A percentile compares a stretch with the other conserved stretches of the same genome.
These are phyloP conservation scores for Phragmites australis DNA, from an alignment of 176 grass and related monocot genomes.

Conservation along the genomic window DNA sequence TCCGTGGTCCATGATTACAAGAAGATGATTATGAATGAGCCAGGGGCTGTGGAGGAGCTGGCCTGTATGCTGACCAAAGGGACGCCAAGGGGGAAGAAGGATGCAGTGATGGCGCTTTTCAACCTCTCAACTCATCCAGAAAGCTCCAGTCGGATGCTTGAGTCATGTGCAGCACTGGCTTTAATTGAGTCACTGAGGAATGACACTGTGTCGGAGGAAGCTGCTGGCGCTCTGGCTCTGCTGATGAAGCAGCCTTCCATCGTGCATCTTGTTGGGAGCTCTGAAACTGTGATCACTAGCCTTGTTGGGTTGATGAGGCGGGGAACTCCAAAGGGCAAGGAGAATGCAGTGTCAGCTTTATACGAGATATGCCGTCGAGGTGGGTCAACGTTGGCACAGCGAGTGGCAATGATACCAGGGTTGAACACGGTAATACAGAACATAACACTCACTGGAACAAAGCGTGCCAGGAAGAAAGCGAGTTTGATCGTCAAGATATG, in stretches of 20 bases:
- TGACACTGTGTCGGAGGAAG: constrained; percentile 83
- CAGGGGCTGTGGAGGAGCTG: constrained; percentile 71
- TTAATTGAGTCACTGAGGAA: constrained; percentile 71
- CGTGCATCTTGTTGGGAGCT: constrained; percentile 61
- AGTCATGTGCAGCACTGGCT: constrained; percentile 58
- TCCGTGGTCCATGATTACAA: constrained; percentile 96
- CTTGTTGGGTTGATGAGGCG: constrained; percentile 76
- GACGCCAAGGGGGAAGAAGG: constrained; percentile 83
- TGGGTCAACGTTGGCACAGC: constrained; percentile 53
- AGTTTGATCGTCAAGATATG: constrained; percentile 75
- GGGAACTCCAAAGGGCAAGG: constrained; percentile 91
- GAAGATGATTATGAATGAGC: constrained; percentile 77
- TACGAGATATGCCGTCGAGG: constrained; percentile 82
- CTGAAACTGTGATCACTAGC: constrained; percentile 60
- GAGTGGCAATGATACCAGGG: constrained; percentile 59
- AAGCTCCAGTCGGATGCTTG: constrained; percentile 71
- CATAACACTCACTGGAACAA: constrained; percentile 69
- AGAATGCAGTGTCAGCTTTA: constrained; percentile 90
- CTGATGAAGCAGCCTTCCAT: constrained; percentile 72
- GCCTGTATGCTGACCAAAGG: constrained; percentile 73
- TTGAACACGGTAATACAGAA: constrained; percentile 65
- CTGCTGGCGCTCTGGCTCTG: constrained; percentile 84
- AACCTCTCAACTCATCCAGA: constrained; percentile 94
- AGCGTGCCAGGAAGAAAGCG: constrained; percentile 91
- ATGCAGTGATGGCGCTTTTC: constrained; percentile 97